Evolutionary conservation across 345 rosid species (phyloP).

Genomic region (Bruguiera parviflora): DNA sequence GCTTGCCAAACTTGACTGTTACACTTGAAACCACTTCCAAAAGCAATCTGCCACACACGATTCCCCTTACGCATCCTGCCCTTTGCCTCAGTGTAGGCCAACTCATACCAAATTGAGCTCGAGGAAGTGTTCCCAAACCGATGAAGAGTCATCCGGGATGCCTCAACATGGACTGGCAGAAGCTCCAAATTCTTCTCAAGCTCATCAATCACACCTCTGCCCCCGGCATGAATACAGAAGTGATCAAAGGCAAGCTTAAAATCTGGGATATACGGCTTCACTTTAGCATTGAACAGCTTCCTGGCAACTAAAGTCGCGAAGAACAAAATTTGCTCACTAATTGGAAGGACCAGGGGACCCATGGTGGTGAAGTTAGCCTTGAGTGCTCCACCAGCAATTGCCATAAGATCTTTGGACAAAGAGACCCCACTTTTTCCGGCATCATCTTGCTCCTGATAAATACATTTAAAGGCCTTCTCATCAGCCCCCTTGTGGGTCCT

Average conservation of each 20-base stretch:
- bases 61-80: constrained; percentile 79
- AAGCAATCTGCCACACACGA: constrained; percentile 89
- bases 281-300: constrained; percentile 51
- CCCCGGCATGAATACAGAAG: constrained; percentile 90
- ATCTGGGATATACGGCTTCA: constrained; percentile 88
- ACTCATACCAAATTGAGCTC: constrained; percentile 87
- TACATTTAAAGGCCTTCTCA: constrained; percentile 80
- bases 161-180: constrained; percentile 59
- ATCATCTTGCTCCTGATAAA: constrained; percentile 82
- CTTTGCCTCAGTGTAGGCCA: constrained; percentile 79
- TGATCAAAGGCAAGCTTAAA: constrained; percentile 91
- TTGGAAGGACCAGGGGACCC: constrained; percentile 88
- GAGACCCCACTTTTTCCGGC: constrained; percentile 80
- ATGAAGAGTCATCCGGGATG: constrained; percentile 85
- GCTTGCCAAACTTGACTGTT: constrained; percentile 49
- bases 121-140: constrained; percentile 92
- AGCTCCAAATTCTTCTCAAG: constrained; percentile 94
- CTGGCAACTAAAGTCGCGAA: constrained; percentile 63
- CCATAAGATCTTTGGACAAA: constrained; percentile 84
- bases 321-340: constrained; percentile 86
- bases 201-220: constrained; percentile 91
- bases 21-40: constrained; percentile 89
- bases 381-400: constrained; percentile 83
- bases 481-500: constrained; percentile 91
- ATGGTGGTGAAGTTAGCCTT: constrained; percentile 80